Base-by-base conservation (phyloP, 257 asterid species). In the Forsythia viridissima region DNA sequence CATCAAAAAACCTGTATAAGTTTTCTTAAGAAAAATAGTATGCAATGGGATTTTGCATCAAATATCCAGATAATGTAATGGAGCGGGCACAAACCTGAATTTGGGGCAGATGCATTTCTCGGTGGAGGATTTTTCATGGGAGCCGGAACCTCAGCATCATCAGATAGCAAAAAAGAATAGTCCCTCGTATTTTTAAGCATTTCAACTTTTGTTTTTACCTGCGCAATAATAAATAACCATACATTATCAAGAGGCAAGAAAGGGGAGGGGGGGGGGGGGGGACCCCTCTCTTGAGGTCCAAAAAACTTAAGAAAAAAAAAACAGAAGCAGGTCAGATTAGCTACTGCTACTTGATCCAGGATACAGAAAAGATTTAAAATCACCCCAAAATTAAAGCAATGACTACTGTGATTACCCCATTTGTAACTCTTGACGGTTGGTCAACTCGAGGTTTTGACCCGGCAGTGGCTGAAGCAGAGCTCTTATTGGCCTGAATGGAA, bases 81-180 rank as follows among this genome's bases (percentile, higher is more conserved):
- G 75, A 74, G 80, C 77, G 84, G 88, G 40, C 38, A 73, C 89
- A 72, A 82, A 96, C 99, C 99, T 82, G 92, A 83, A 80, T 82
- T 87, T 65, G 88, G 92, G 76, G 88, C 87, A 16, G 88, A 86
- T 37, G 84, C 70, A 76, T 82, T 90, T 85, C 80, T 88, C 5
- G 86, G 79, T 16, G 85, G 91, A 16, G 86, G 91, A 55, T 82
- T 87, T 80, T 87, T 93, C 4, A 83, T 46, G 4, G 92, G 82
- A 80, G 80, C 87, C 9, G 96, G 96, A 84, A 90, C 70, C 72
- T 93, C 97, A 34, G 91, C 88, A 83, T 96, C 98, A 73, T 92
- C 97, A 63, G 96, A 90, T 80, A 89, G 74, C 66, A 96, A 85
- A 85, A 96, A 96, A 16, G 99, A 93, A 78, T 96, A 96, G 80